Base-by-base conservation (phyloP, 2,329 filamentous ascomycete genomes). In the Lachnellula willkommii region DNA sequence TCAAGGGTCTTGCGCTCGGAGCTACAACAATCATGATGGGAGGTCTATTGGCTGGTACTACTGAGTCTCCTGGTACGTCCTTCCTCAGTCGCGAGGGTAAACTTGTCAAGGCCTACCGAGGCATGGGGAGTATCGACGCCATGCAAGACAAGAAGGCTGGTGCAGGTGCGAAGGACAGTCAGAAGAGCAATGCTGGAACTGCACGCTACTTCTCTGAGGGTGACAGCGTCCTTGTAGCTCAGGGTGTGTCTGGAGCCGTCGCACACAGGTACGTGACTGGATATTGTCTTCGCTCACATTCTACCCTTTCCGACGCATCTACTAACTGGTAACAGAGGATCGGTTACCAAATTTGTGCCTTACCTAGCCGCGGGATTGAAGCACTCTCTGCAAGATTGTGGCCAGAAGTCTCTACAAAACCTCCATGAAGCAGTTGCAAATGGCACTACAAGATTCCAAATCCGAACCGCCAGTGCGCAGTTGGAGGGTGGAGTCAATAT, bases 91-190 rank as follows among this genome's bases (percentile, higher is more conserved):
- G 89, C 59, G 93, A 97, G 75, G 94, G 94, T 63, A 95, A 97
- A 81, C 86, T 99, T 53, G 93, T 99, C 74, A 99, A 99, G 82
- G 92, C 94, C 42, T 99, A 99, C 81, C 89, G 94, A 74, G 94
- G 94, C 58, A 99, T 99, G 94, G 94, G 94, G 65, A 92, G 87
- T 75, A 99, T 99, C 71, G 94, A 96, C 69, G 94, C 94, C 65
- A 99, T 99, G 94, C 92, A 97, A 77, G 93, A 97, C 77, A 96
- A 94, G 84, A 96, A 96, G 81, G 91, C 92, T 11, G 90, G 89
- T 54, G 89, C 91, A 5, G 88, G 87, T 63, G 77, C 78, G 68
- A 88, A 84, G 73, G 83, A 91, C 70, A 83, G 79, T 73, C 85
- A 88, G 73, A 83, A 87, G 76, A 87, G 85, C 74, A 99, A 97